A percentile compares a stretch with the other conserved stretches of the same genome.
Evolutionary conservation across 805 yeast species (phyloP).

Genomic region (Wickerhamomyces bisporus): DNA sequence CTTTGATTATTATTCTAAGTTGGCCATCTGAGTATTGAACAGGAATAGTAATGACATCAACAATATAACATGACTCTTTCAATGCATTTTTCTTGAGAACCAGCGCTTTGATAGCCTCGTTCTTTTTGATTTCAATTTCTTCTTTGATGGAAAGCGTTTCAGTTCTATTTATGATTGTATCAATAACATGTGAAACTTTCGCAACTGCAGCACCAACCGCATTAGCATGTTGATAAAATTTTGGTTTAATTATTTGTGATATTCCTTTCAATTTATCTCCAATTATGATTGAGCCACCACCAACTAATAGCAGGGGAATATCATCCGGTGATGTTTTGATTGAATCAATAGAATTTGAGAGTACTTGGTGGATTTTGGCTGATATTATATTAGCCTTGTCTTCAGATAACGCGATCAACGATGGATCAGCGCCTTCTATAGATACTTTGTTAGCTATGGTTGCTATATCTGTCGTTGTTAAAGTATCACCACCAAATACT

Average conservation of each 20-base stretch:
- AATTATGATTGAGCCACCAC: constrained; percentile 47
- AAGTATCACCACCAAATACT: constrained; percentile 38
- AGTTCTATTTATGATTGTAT: constrained; percentile 7
- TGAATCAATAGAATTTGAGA: constrained; percentile 37
- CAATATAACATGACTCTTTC: constrained; percentile 9
- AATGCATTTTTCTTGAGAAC: constrained; percentile 9
- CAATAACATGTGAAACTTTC: constrained; percentile 32
- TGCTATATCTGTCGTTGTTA: constrained; percentile 37
- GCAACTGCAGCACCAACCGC: constrained; percentile 49
- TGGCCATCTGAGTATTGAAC: constrained; percentile 18
- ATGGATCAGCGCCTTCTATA: not conserved
- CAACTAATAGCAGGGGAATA: constrained; percentile 39
- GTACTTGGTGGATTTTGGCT: constrained; percentile 11
- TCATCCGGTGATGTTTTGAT: constrained; percentile 42
- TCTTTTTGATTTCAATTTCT: constrained; percentile 7
- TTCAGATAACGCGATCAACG: not conserved
- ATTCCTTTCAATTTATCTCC: constrained; percentile 36
- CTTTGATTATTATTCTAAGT: constrained; percentile 16
- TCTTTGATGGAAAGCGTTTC: constrained; percentile 7
- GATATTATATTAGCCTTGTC: not conserved
- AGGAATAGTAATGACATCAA: constrained; percentile 16
- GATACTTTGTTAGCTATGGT: constrained; percentile 18
- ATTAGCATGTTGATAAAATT: constrained; percentile 39
- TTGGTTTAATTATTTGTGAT: constrained; percentile 36
- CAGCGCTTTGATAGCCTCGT: constrained; percentile 13